Evolutionary conservation across 2,329 filamentous ascomycete genomes (phyloP).

Genomic region (Xylaria sp.): DNA sequence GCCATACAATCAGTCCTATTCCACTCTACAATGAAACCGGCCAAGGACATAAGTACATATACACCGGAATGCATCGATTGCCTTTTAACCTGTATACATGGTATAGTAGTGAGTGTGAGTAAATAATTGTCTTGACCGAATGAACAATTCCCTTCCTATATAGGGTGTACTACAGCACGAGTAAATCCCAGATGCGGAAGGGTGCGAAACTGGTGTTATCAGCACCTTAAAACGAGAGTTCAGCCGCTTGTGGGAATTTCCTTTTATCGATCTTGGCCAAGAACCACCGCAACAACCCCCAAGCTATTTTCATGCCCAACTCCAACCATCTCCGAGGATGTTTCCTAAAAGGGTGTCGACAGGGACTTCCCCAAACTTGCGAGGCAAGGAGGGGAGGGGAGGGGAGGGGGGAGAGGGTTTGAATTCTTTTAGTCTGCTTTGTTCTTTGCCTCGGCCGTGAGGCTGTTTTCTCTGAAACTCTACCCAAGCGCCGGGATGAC

Average conservation of each 20-base stretch:
- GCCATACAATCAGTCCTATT: neutral
- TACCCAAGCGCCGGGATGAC: neutral
- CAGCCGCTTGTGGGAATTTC: conserved; percentile 13
- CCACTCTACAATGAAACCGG: neutral
- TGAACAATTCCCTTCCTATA: neutral
- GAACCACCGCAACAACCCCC: neutral
- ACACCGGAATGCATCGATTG: too few species aligned
- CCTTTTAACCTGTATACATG: too few species aligned
- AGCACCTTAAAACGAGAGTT: neutral
- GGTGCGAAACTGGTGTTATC: neutral
- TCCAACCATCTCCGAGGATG: conserved; percentile 7
- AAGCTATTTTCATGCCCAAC: conserved; percentile 13
- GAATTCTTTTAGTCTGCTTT: neutral
- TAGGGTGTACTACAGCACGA: neutral
- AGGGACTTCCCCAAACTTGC: conserved; percentile 8
- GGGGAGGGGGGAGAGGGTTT: neutral
- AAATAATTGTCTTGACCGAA: too few species aligned
- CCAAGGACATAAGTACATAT: neutral
- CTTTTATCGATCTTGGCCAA: conserved; percentile 9
- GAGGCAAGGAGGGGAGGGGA: neutral
- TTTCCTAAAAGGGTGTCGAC: neutral
- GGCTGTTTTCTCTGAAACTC: neutral
- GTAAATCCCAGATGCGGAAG: too few species aligned
- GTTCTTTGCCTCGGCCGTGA: neutral
- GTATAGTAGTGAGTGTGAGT: too few species aligned